These are phyloP conservation scores for Suhomyces canberraensis DNA, from an alignment of 805 yeast species.

Conservation along the genomic window DNA sequence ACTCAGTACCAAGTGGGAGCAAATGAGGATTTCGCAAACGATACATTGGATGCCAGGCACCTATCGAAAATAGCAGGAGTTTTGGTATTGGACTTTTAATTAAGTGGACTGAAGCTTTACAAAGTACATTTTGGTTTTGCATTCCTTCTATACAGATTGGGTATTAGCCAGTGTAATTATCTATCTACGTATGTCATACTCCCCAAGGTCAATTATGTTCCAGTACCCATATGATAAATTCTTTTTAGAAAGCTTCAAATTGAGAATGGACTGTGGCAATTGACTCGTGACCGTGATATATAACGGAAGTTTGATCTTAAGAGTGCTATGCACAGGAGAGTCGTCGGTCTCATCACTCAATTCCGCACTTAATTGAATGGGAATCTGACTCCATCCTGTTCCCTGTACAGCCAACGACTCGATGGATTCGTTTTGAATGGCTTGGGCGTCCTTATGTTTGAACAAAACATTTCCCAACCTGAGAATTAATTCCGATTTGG, in stretches of 20 bases:
- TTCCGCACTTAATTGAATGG: slow-evolving; percentile 18
- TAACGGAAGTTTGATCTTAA: slow-evolving; percentile 26
- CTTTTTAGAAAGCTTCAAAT: slow-evolving; percentile 11
- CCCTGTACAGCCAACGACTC: slow-evolving; percentile 20
- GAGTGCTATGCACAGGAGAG: neutral
- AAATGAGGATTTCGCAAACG: slow-evolving; percentile 14
- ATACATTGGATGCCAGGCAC: slow-evolving; percentile 51
- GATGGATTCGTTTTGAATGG: slow-evolving; percentile 7
- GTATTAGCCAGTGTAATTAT: neutral
- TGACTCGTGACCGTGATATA: slow-evolving; percentile 25
- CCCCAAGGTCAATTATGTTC: slow-evolving; percentile 15
- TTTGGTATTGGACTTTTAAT: slow-evolving; percentile 53
- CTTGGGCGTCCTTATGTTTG: slow-evolving; percentile 1
- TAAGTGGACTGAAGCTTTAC: no score
- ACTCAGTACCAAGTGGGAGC: slow-evolving; percentile 18
- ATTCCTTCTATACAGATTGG: neutral
- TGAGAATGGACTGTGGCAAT: slow-evolving; percentile 20
- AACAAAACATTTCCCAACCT: slow-evolving; percentile 16
- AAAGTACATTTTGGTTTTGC: neutral
- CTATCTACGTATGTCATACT: slow-evolving; percentile 2
- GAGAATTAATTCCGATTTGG: slow-evolving; percentile 30
- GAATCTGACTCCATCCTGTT: slow-evolving; percentile 35
- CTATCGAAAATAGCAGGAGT: slow-evolving; percentile 55
- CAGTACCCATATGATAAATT: slow-evolving; percentile 27
- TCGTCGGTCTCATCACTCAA: slow-evolving; percentile 1